Evolutionary conservation across 2,329 filamentous ascomycete genomes (phyloP), one percentile per base, ranked within the genome.

Genomic region (Colletotrichum godetiae): DNA sequence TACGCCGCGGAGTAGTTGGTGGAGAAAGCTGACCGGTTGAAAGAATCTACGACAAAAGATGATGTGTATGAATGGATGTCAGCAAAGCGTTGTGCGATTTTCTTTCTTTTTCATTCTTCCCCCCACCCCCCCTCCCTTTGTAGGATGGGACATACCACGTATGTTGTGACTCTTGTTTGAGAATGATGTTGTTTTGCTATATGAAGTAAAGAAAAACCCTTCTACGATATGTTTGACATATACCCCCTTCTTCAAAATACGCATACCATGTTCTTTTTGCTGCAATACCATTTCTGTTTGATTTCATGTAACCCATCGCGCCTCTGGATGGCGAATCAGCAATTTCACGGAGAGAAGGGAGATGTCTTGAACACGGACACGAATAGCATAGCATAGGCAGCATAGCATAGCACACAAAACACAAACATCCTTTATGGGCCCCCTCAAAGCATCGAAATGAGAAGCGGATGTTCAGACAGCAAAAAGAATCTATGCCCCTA

Each of bases 1-100:
- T 15, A 73, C 87, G 13, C 88, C 88, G 24, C 83, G 88, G 70
- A 89, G 86, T 74, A 90, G 88, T 75, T 90, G 89, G 89, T 91
- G 89, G 89, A 88, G 83, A 82, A 90, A 90, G 82, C 79, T 90
- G 65, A 86, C 86, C 6, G 84, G 85, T 66, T 83, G 75, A 79
- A 67, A n/a, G 37, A 19, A 33, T 19, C 11, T 24, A 46, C 27
- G 56, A 55, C 22, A 49, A 49, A 49, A 29, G 5, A 72, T 42
- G 58, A 59, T 22, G 22, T 71, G 66, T 74, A 68, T 74, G 68
- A 66, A 67, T 71, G 66, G 37, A 71, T 24, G 37, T 67, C 63
- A 59, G 57, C 59, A 63, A 65, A 67, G 70, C 66, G 59, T 68
- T 67, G 52, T 70, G 22, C 35, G 46, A 52, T 71, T 68, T 65